Base-by-base conservation (phyloP, 2,329 filamentous ascomycete species). In the Cladosporium colombiae region DNA sequence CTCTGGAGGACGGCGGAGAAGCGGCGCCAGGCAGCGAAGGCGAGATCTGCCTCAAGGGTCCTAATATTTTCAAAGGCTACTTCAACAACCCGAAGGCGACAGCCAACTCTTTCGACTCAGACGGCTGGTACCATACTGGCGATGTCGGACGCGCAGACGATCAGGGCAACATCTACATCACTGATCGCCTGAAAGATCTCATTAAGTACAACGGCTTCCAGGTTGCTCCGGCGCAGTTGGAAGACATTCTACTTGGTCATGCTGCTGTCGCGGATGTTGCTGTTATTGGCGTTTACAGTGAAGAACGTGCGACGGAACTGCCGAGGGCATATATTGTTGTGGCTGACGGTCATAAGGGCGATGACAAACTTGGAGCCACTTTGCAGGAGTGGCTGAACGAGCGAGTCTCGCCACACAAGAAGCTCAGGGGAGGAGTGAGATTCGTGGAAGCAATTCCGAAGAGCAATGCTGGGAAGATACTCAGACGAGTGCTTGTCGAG, bases 61-160 rank as follows among this genome's bases (percentile, higher is more conserved):
- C 90, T 2, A 91, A 86, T 37, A 79, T 94, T 52, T 89, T 92
- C 85, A 87, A 86, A 66, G 88, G 90, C 6, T 96, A 95, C 77
- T 94, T 90, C 89, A 82, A 83, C 50, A 91, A 89, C 66, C 83
- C 86, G 0, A 81, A 86, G 53, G 91, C 90, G 1, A 93, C 91
- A 0, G 77, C 77, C 13, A 85, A 87, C 50, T 88, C 88, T 0
- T 80, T 89, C 61, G 86, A 84, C 0, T 68, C 73, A 2, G 89
- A 90, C 65, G 85, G 88, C 1, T 92, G 89, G 88, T 81, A 92
- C 69, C 88, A 86, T 71, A 91, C 89, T 0, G 90, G 90, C 2
- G 90, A 92, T 71, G 85, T 92, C 49, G 88, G 86, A 16, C 89
- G 86, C 71, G 79, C 87, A 25, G 82, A 91, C 68, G 74, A 81